Conservation (phyloP, 108 stramenopile genomes). For the Chaetoceros muelleri region DNA sequence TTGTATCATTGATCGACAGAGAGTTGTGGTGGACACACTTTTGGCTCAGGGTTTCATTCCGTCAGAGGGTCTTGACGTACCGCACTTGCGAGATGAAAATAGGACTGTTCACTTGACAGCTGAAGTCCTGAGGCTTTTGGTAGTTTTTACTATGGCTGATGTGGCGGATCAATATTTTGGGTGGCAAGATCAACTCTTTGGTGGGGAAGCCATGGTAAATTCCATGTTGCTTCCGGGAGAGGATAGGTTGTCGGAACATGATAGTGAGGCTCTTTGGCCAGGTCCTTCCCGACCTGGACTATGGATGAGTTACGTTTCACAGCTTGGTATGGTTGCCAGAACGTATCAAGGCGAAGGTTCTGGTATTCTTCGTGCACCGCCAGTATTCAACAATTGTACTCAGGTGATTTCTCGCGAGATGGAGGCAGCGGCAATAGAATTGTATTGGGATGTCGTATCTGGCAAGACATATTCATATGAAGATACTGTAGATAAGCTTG, state of each 20-base stretch:
- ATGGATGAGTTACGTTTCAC: conserved; percentile 24
- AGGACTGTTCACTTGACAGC: conserved; percentile 2
- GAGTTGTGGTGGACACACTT: conserved; percentile 14
- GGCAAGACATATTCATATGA: neutral
- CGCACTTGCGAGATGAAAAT: conserved; percentile 8
- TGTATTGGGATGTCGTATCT: conserved; percentile 13
- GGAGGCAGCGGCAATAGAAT: conserved; percentile 8
- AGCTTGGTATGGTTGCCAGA: conserved; percentile 7
- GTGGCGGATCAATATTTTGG: conserved; percentile 23
- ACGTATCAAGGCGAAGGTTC: neutral
- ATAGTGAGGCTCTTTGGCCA: conserved; percentile 12
- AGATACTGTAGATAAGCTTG: conserved; percentile 1
- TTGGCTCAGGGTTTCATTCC: conserved; percentile 17
- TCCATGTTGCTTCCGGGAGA: conserved; percentile 14
- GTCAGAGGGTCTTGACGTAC: conserved; percentile 8
- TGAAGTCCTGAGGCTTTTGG: conserved; percentile 8
- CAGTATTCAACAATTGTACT: conserved; percentile 9
- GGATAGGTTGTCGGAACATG: conserved; percentile 4
- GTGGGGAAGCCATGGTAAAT: conserved; percentile 7
- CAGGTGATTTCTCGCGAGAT: neutral
- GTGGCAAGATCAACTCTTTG: conserved; percentile 19
- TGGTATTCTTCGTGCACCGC: conserved; percentile 4
- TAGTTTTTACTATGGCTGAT: conserved; percentile 19
- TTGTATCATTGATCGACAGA: conserved; percentile 26
- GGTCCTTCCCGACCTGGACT: conserved; percentile 11